A percentile compares a stretch with the other conserved stretches of the same genome.
Evolutionary conservation across 192 early-diverging fungal genomes (phyloP).

Genomic region (Coemansia sp.): DNA sequence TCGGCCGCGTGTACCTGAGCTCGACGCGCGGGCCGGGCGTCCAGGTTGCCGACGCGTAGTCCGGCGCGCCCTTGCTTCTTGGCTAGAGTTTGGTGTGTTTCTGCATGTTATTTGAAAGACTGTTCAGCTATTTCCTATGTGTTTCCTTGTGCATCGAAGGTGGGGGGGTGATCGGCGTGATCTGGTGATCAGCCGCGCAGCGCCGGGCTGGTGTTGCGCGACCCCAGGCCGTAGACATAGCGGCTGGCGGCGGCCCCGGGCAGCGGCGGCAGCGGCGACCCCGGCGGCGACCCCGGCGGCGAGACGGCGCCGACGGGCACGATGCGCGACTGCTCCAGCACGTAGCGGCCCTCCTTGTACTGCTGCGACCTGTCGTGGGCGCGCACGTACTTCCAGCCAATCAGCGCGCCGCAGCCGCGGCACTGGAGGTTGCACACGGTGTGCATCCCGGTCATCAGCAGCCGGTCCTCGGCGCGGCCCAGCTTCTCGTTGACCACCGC

Average conservation of each 20-base stretch:
- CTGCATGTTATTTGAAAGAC: too few relatives aligned
- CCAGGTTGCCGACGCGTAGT: constrained; percentile 56
- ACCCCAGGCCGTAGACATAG: constrained; percentile 16
- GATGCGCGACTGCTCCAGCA: constrained; percentile 44
- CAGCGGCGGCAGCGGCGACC: constrained; percentile 2
- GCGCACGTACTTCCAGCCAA: constrained; percentile 50
- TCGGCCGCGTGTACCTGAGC: constrained; percentile 64
- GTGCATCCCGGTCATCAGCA: constrained; percentile 54
- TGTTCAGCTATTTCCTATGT: too few relatives aligned
- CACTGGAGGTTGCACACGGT: constrained; percentile 48
- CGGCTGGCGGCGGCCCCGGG: background rate
- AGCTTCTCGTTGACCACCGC: constrained; percentile 41
- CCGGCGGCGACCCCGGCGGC: background rate
- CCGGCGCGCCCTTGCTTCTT: too few relatives aligned
- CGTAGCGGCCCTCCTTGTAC: constrained; percentile 53
- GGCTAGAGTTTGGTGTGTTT: too few relatives aligned
- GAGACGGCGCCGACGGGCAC: constrained; percentile 5
- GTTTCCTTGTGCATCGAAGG: too few relatives aligned
- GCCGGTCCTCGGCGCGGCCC: constrained; percentile 38
- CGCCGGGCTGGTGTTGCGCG: constrained; percentile 7
- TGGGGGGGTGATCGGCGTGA: too few relatives aligned
- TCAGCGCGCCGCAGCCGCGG: constrained; percentile 22
- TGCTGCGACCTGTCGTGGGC: constrained; percentile 38
- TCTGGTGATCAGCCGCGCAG: background rate
- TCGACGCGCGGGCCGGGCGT: constrained; percentile 72